Base-by-base conservation (phyloP, 805 yeast genomes). In the Lipomyces orientalis region DNA sequence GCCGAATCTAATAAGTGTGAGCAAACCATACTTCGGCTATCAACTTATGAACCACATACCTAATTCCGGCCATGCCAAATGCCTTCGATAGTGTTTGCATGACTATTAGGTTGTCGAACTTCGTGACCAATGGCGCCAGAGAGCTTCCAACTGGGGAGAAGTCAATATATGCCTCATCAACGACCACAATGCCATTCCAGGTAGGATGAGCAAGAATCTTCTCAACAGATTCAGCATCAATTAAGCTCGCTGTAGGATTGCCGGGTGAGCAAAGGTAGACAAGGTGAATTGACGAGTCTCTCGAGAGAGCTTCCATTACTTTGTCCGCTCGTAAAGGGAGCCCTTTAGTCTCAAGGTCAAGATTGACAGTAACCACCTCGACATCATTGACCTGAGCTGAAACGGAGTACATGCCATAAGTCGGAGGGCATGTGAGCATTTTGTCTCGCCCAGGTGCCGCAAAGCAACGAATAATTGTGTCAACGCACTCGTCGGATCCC, bases 401-500 rank as follows among this genome's bases (percentile, higher is more conserved):
- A 43, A 95, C 93, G 3, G 90, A 81, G 82, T 95, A 95, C 99
- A 95, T 95, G 6, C 98, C 98, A 76, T 95, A 95, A 0, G 99
- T 95, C 55, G 99, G 98, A 2, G 98, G 97, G 77, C 97, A 88
- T 1, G 87, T 86, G 73, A 95, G 80, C 75, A 95, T 79, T 77
- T 92, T 94, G 68, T 93, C 97, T 70, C 82, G 83, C 1, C 90
- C 90, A 1, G 99, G 99, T 4, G 79, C 81, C 75, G 97, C 91
- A 63, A 90, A 85, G 64, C 97, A 91, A 74, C 99, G 83, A 69
- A 95, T 88, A 64, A 94, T 79, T 54, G 95, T 85, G 77, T 95
- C 99, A 68, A 95, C 93, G 74, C 95, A 87, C 79, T 95, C 99
- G 78, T 95, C 99, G 0, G 98, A 93, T 0, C 99, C 99, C 12